These are phyloP conservation scores for Osmanthus fragrans DNA, from an alignment of 257 asterid species.

Conservation along the genomic window DNA sequence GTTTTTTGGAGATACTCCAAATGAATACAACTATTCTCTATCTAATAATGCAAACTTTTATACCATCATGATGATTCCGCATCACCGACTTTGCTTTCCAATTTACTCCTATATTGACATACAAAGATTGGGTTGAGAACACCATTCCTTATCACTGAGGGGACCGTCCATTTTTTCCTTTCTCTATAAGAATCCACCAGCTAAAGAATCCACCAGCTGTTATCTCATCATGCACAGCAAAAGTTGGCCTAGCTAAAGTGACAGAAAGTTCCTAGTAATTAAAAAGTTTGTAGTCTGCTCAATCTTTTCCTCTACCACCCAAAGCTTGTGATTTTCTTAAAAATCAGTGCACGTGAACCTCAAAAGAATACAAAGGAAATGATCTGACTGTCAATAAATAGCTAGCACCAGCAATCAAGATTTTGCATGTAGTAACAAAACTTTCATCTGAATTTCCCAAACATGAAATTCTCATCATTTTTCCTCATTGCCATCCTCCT, in stretches of 20 bases:
- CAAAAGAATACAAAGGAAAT: neutral
- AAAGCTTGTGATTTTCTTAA: neutral
- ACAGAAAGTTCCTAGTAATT: neutral
- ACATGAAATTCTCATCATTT: no score
- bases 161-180: neutral
- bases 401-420: no score
- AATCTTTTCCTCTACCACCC: neutral
- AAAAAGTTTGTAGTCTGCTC: neutral
- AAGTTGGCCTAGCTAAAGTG: neutral
- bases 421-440: no score
- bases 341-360: slow-evolving; percentile 1
- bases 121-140: neutral
- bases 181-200: neutral
- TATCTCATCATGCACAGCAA: neutral
- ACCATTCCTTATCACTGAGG: neutral
- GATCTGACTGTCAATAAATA: neutral
- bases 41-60: no score
- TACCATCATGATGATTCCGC: no score
- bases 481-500: no score
- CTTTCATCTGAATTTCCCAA: no score
- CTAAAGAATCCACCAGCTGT: neutral
- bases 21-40: no score
- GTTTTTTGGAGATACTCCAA: no score
- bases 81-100: neutral
- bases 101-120: neutral